Base-by-base conservation (phyloP, 768 basidiomycete genomes). In the Chiua virens region DNA sequence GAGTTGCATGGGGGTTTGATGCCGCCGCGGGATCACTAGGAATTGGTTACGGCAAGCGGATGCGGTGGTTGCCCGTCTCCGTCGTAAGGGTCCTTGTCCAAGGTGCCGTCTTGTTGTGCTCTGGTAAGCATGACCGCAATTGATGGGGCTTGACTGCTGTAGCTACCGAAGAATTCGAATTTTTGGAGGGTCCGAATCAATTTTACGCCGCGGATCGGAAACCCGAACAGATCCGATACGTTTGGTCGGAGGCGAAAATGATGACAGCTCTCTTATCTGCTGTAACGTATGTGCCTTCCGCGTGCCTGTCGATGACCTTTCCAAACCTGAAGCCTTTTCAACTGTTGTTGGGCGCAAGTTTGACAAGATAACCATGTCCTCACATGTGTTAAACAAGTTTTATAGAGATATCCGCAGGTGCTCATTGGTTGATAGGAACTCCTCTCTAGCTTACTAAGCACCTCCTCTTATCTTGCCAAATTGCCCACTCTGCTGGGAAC, bases 401-500 rank as follows among this genome's bases (percentile, higher is more conserved):
- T 20, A 17, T 17, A 8, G 23, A 38, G 44, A 9, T n/a, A 46
- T 46, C 36, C 36, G 20, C 15, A 7, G 30, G 10, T 4, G 25
- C 30, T 60, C 20, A 62, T 62, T 62, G 61, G 61, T 49, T 53
- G 61, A 62, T 62, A 62, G 39, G 27, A 9, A 1, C 36, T 42
- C 54, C 61, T 62, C 50, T 54, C 35, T 1, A 28, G 55, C 50
- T 62, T 54, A 64, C 44, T 62, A 57, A 62, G 50, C 50, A 4
- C 0, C 1, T 1, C n/a, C n/a, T 34, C 58, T 62, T 64, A 62
- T 64, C 61, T 47, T 22, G 52, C 56, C 60, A 51, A 58, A 45
- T 42, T 0, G 22, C 8, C 36, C 39, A 8, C 18, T 25, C 45
- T 20, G 22, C 22, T 55, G 47, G 42, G 39, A 49, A 55, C 28